Base-by-base conservation (phyloP, 306 rosid genomes). In the Leucaena leucocephala region DNA sequence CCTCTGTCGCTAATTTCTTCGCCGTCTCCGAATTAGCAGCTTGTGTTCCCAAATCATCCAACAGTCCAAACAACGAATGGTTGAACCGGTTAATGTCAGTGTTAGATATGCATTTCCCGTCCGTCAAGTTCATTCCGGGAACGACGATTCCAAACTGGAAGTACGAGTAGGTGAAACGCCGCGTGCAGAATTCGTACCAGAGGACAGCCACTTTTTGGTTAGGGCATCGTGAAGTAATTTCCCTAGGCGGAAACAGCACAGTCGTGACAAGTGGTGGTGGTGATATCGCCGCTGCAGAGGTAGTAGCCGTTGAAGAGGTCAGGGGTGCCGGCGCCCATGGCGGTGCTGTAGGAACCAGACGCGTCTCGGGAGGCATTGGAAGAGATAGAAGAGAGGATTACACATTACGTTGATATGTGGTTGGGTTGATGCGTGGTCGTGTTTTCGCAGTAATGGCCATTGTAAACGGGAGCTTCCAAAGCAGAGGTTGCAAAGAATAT, bases 251-350 rank as follows among this genome's bases (percentile, higher is more conserved):
- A 13, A 21, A 10, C 14, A 34, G 85, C 89, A 19, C 89, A 86
- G 0, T 55, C 39, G 21, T 45, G 79, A 15, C 91, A 90, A 1
- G 21, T 1, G 40, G 76, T 27, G 27, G 62, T 4, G 46, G 43
- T 14, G 48, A 72, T 4, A 66, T 90, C 92, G 15, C 92, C 92
- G 21, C 89, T 86, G 74, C 94, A 90, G 77, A 88, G 87, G 35
- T 82, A 86, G 35, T 71, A 62, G 22, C 89, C 86, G 66, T 76
- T 83, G 57, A 86, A 78, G 8, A 69, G 69, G 22, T 36, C 22
- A 22, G 69, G 15, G 68, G 68, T 34, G 40, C 68, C 68, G 68
- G 35, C 35, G 19, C 42, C 68, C 42, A 16, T 64, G 44, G 38
- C 22, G 9, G 44, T 16, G 22, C 0, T 2, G 45, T 64, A 35